Base-by-base conservation (phyloP, 176 grass and related monocot genomes). In the Urochloa ruziziensis region DNA sequence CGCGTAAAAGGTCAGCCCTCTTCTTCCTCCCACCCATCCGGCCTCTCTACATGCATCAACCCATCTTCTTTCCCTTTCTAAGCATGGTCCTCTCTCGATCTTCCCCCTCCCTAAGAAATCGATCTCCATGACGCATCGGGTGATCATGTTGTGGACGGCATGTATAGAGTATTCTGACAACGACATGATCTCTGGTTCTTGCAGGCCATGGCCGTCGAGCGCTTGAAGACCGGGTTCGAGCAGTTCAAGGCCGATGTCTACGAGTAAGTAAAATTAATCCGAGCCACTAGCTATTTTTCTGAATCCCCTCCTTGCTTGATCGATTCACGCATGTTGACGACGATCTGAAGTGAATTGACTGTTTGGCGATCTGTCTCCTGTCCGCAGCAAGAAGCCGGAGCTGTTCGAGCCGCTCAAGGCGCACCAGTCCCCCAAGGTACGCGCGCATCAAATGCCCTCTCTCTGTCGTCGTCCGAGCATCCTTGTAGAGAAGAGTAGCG, bases 161-260 rank as follows among this genome's bases (percentile, higher is more conserved):
- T 18, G 47, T 18, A 18, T 4, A 18, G 16, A 17, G 15, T 18
- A 1, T 18, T 15, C 13, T 51, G 16, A 51, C 48, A 17, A 51
- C 48, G 48, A 51, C 48, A 56, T 56, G 52, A n/a, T 81, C 21
- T 51, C 19, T 16, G 33, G 4, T 47, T 18, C 30, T 80, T 73
- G 83, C 92, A 97, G 94, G 62, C 0, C 68, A 97, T 97, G 94
- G 71, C 96, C 54, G 75, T 95, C 21, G 91, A 94, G 85, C 82
- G 91, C 67, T 60, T 98, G 83, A 94, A 87, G 84, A 84, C 85
- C 16, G 96, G 96, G 28, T 98, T 98, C 80, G 88, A 93, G 44
- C 77, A 88, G 74, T 98, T 98, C 96, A 98, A 98, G 89, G 78
- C 88, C 30, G 89, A 95, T 75, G 80, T 98, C 58, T 98, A 83